phyloP scores from a whole-genome alignment of 2,329 filamentous ascomycete species.

The Fusarium gaditjirri region DNA sequence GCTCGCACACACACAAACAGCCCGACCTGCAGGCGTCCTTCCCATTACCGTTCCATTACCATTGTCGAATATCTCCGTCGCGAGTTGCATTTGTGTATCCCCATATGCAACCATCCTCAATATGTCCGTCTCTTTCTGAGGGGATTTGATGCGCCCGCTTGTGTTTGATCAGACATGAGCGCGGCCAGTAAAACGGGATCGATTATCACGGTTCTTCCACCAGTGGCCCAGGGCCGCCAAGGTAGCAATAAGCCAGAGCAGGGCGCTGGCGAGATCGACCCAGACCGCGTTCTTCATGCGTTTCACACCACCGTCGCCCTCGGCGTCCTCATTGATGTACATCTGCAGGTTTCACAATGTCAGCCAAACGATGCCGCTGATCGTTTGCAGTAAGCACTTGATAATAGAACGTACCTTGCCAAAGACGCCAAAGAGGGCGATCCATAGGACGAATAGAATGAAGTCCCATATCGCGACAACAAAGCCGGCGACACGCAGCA shows the following conservation, averaged over 20 bases:
- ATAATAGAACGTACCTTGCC: constrained; percentile 62
- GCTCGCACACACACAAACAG: not conserved
- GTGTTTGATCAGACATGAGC: constrained; percentile 58
- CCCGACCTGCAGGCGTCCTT: constrained; percentile 29
- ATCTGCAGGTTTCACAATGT: constrained; percentile 53
- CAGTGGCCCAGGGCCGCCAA: constrained; percentile 67
- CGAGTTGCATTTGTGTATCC: constrained; percentile 4
- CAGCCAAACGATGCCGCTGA: constrained; percentile 24
- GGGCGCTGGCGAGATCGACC: constrained; percentile 79
- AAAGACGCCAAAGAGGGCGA: constrained; percentile 85
- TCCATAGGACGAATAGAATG: constrained; percentile 81
- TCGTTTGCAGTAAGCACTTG: not conserved
- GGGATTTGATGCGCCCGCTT: not conserved
- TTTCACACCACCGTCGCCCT: constrained; percentile 70
- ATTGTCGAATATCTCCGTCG: constrained; percentile 2
- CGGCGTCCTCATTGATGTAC: constrained; percentile 76
- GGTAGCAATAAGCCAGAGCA: constrained; percentile 78
- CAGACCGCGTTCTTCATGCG: constrained; percentile 90
- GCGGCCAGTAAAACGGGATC: constrained; percentile 68
- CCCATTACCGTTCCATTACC: not conserved
- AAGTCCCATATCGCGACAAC: constrained; percentile 74
- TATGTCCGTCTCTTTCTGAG: constrained; percentile 2
- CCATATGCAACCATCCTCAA: not conserved
- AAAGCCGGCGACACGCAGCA: constrained; percentile 60
- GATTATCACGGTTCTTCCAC: constrained; percentile 63